phyloP scores from a whole-genome alignment of 108 stramenopile genomes.

The Tribonema minus region DNA sequence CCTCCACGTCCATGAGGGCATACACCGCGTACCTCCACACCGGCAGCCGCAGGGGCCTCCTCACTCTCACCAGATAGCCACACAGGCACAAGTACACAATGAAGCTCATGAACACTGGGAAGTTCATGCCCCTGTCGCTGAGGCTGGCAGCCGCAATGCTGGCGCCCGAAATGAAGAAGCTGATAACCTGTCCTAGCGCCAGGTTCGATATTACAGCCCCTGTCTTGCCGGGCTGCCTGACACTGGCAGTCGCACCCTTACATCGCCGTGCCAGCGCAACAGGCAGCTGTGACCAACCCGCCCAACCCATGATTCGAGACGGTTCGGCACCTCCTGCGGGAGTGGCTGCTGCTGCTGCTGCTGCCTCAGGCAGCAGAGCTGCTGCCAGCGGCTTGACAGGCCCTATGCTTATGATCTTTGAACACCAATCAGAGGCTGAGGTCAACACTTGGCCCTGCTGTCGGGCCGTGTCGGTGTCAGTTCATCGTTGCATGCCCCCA shows the following conservation, averaged over 20 bases:
- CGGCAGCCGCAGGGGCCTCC: conserved; percentile 20
- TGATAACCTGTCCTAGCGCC: conserved; percentile 56
- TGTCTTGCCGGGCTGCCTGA: neutral
- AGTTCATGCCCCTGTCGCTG: conserved; percentile 51
- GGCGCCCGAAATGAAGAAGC: conserved; percentile 55
- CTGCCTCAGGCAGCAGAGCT: too few relatives aligned
- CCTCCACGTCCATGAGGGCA: conserved; percentile 65
- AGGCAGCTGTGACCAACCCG: too few relatives aligned
- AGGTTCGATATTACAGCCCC: too few relatives aligned
- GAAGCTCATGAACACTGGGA: conserved; percentile 34
- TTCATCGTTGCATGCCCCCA: too few relatives aligned
- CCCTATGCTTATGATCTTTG: too few relatives aligned
- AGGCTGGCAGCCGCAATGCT: conserved; percentile 55
- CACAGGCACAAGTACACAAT: conserved; percentile 7
- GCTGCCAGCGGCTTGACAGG: too few relatives aligned
- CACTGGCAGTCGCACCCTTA: neutral
- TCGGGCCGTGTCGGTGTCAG: too few relatives aligned
- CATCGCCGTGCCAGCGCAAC: neutral
- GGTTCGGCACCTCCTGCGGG: too few relatives aligned
- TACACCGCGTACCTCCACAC: conserved; percentile 61
- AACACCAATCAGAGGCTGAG: too few relatives aligned
- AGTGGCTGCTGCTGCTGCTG: too few relatives aligned
- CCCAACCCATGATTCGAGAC: too few relatives aligned
- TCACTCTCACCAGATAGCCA: neutral
- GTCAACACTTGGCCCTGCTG: too few relatives aligned